These are phyloP conservation scores for Erigeron canadensis DNA, from an alignment of 129 eudicot species.

Conservation along the genomic window DNA sequence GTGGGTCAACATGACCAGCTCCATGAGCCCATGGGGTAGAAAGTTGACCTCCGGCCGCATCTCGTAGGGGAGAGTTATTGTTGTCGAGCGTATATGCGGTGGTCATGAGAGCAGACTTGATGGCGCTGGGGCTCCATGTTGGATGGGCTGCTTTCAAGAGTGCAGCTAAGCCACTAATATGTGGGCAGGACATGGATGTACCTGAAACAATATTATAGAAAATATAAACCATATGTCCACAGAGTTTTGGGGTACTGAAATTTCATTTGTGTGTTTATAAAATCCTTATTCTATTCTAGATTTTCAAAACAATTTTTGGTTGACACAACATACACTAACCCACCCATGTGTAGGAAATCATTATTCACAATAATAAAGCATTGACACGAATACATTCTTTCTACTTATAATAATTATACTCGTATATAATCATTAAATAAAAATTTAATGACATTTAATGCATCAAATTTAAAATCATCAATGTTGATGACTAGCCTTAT, in stretches of 20 bases:
- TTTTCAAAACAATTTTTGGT: too few relatives aligned
- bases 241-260: neutral
- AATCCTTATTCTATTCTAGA: too few relatives aligned
- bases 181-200: constrained; percentile 99
- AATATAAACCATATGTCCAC: neutral
- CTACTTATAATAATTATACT: too few relatives aligned
- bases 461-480: constrained; percentile 27
- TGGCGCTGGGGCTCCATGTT: constrained; percentile 92
- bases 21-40: constrained; percentile 79
- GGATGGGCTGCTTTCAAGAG: constrained; percentile 86
- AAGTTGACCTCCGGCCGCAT: constrained; percentile 56
- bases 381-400: constrained; percentile 21
- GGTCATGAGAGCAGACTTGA: constrained; percentile 96
- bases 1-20: constrained; percentile 89
- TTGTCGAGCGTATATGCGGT: constrained; percentile 81
- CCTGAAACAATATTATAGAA: constrained; percentile 43
- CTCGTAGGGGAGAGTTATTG: constrained; percentile 63
- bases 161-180: constrained; percentile 88
- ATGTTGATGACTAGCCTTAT: too few relatives aligned
- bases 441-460: too few relatives aligned
- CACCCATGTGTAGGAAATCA: too few relatives aligned
- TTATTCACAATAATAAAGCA: too few relatives aligned
- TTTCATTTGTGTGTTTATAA: too few relatives aligned
- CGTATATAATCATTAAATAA: too few relatives aligned
- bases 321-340: too few relatives aligned